Evolutionary conservation across 352 stramenopile genomes (phyloP).

Genomic region (Phytophthora ohioensis): DNA sequence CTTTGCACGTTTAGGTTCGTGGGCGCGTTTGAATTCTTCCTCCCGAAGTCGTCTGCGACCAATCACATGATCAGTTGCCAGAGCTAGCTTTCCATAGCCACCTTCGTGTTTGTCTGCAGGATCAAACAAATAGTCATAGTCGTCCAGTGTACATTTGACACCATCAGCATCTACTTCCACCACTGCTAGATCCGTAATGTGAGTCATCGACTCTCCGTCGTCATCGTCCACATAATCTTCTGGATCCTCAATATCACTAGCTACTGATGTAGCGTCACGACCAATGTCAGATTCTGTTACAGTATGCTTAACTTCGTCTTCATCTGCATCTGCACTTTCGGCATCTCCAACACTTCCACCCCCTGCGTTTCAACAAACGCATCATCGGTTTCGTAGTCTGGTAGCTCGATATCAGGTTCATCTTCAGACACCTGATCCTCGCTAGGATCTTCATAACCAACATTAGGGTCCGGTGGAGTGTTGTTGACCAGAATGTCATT

Average conservation of each 20-base stretch:
- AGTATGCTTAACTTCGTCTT: neutral
- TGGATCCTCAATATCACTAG: neutral
- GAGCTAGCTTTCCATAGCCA: neutral
- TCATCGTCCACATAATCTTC: neutral
- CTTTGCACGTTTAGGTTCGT: neutral
- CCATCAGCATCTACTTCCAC: neutral
- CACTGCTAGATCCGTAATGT: conserved; percentile 5
- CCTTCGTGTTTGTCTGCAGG: conserved; percentile 2
- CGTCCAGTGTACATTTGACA: no score
- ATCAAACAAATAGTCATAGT: conserved; percentile 15
- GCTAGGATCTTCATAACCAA: neutral
- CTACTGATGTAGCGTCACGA: neutral
- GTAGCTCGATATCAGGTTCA: neutral
- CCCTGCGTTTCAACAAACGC: conserved; percentile 20
- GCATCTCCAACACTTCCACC: neutral
- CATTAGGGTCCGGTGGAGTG: neutral
- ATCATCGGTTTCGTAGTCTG: conserved; percentile 7
- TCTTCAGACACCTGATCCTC: neutral
- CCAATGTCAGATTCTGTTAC: neutral
- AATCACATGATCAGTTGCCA: neutral
- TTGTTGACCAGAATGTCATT: neutral
- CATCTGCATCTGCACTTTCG: no score
- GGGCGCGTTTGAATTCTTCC: neutral
- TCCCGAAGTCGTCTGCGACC: neutral
- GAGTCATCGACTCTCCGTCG: neutral